A percentile compares a stretch with the other conserved stretches of the same genome.
These are phyloP conservation scores for Cercospora nicotianae DNA, from an alignment of 2,329 filamentous ascomycete species.

Conservation along the genomic window DNA sequence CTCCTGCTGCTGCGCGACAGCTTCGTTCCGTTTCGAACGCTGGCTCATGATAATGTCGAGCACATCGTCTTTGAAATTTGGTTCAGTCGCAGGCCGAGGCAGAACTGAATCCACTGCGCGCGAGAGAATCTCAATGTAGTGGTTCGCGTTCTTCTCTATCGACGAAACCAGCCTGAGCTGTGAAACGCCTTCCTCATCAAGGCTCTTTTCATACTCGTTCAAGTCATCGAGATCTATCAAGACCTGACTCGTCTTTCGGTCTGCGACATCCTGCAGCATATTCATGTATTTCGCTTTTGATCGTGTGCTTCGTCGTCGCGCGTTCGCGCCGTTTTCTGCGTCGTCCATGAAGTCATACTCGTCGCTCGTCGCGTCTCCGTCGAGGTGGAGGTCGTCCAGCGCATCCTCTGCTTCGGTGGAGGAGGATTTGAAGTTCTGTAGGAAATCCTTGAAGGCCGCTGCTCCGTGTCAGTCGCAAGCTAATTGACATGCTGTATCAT, in stretches of 20 bases:
- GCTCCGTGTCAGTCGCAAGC: conserved; percentile 37
- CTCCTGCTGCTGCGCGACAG: conserved; percentile 54
- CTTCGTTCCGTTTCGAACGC: conserved; percentile 80
- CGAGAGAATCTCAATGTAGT: conserved; percentile 91
- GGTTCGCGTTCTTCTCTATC: conserved; percentile 86
- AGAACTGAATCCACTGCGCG: conserved; percentile 84
- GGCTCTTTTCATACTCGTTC: conserved; percentile 73
- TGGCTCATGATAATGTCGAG: conserved; percentile 95
- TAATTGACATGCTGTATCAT: conserved; percentile 17
- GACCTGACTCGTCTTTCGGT: conserved; percentile 74
- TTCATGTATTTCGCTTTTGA: conserved; percentile 83
- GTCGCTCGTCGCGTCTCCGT: conserved; percentile 82
- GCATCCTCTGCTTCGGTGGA: conserved; percentile 72
- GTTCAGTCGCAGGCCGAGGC: conserved; percentile 73
- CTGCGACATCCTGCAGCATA: conserved; percentile 80
- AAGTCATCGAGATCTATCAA: conserved; percentile 89
- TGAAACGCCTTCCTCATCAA: conserved; percentile 56
- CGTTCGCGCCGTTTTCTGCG: conserved; percentile 47
- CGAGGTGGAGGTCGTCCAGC: conserved; percentile 79
- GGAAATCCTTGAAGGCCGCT: conserved; percentile 85
- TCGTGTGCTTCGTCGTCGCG: conserved; percentile 41
- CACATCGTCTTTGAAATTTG: conserved; percentile 96
- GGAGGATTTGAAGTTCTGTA: conserved; percentile 85
- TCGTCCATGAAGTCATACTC: conserved; percentile 93
- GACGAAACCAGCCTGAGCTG: conserved; percentile 71